Evolutionary conservation across 257 asterid species (phyloP), one percentile per base, ranked within the genome.

Genomic region (Mitragyna speciosa): DNA sequence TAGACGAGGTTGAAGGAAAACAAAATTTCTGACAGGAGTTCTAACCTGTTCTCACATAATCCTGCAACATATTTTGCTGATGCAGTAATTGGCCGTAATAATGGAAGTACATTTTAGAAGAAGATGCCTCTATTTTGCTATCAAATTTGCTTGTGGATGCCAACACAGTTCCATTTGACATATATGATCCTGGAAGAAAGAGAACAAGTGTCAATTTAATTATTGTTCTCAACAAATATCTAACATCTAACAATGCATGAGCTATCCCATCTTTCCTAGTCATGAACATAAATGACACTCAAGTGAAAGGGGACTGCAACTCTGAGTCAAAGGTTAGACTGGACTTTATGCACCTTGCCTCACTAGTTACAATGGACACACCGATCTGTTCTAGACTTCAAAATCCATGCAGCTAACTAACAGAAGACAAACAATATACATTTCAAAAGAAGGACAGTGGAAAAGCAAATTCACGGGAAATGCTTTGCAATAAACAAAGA

Each of bases 61-160:
- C 99, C 90, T 96, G 99, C 91, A 94, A 65, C 99, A 96, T 96
- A 84, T 96, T 96, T 87, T 96, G 99, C 88, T 96, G 99, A 88
- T 96, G 99, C 73, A 96, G 90, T 72, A 96, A 93, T 80, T 96
- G 99, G 49, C 98, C 99, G 14, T 96, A 96, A 89, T 96, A 96
- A 83, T 96, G 99, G 76, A 96, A 96, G 88, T 96, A 96, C 98
- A 96, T 94, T 85, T 94, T 94, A 80, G 99, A 97, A 81, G 99
- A 96, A 78, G 97, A 90, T 78, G 99, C 84, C 89, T 96, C 99
- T 80, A 92, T 94, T 87, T 96, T 94, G 85, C 88, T 92, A 83
- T 96, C 99, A 84, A 96, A 96, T 90, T 92, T 96, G 92, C 94
- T 89, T 80, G 83, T 79, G 0, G 89, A 87, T 73, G 90, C 75